Base-by-base conservation (phyloP, 371 early-diverging fungal genomes). In the Mortierella sp. region DNA sequence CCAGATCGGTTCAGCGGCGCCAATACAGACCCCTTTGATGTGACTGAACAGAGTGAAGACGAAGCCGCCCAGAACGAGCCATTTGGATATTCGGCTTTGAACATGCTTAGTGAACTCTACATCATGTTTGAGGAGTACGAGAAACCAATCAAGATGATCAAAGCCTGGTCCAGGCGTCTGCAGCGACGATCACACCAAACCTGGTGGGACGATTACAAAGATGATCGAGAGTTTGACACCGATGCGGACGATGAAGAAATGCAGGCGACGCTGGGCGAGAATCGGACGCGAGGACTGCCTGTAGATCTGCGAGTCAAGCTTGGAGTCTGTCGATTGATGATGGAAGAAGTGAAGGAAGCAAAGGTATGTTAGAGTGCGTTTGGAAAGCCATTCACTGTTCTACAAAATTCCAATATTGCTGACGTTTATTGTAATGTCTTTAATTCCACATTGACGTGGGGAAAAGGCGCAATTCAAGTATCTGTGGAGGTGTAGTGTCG, bases 81-180 rank as follows among this genome's bases (percentile, higher is more conserved):
- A 8, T 83, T 91, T 55, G 89, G 90, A 23, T 95, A 90, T 78
- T 86, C 87, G 5, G 95, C 95, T 63, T 68, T 96, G 47, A 92
- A 94, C 76, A 92, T 93, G 86, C 71, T 95, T 56, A 90, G 91
- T 44, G 95, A 95, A 66, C 79, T 96, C 14, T 94, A 94, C 61
- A 82, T 95, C 28, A 87, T 91, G 70, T 73, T 85, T 26, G 87
- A 86, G 42, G 93, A 95, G 55, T 94, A 92, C 64, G 88, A 89
- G 30, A 84, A 83, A 42, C 87, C 91, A 0, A 70, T 94, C 6
- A 79, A 81, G 23, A 86, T 89, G 32, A 87, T 96, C 60, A 91
- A 92, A 60, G 82, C 80, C 3, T 93, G 94, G 50, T 70, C 89
- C 0, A 82, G 93, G 32, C 81, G 90, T 32, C 56, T 95, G 0